phyloP scores from a whole-genome alignment of 306 rosid species.

The Fagus sylvatica region DNA sequence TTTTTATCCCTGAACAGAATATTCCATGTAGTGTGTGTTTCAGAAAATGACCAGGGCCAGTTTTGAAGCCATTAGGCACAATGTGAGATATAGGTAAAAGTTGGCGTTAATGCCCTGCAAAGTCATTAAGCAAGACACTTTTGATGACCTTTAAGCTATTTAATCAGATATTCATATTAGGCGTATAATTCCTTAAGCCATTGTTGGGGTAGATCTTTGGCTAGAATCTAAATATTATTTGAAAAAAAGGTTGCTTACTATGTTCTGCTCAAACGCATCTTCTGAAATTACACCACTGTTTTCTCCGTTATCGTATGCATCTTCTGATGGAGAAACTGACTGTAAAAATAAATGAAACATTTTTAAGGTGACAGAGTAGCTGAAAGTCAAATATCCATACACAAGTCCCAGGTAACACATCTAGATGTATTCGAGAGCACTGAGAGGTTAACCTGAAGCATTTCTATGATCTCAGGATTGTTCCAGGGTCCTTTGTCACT shows the following conservation, averaged over 20 bases:
- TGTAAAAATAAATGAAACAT: constrained; percentile 30
- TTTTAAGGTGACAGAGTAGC: background rate
- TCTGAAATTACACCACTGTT: constrained; percentile 23
- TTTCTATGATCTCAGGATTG: constrained; percentile 50
- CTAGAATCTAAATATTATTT: background rate
- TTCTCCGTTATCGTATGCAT: constrained; percentile 19
- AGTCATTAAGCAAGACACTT: background rate
- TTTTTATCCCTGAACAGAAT: too few species aligned
- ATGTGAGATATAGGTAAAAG: too few species aligned
- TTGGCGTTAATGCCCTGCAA: too few species aligned
- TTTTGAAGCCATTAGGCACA: too few species aligned
- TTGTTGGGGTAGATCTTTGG: background rate
- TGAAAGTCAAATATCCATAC: background rate
- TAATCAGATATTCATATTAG: background rate
- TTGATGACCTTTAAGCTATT: background rate
- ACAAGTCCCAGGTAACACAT: background rate
- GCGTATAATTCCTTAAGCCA: background rate
- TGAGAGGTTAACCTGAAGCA: constrained; percentile 62
- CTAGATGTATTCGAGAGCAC: background rate
- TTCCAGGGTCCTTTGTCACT: constrained; percentile 94
- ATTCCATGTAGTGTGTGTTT: too few species aligned
- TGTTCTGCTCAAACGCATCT: constrained; percentile 13
- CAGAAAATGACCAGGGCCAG: too few species aligned
- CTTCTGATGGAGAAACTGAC: constrained; percentile 50
- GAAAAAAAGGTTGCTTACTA: constrained; percentile 35